phyloP scores from a whole-genome alignment of 106 monocot genomes.

The Alisma plantagoaquatica region DNA sequence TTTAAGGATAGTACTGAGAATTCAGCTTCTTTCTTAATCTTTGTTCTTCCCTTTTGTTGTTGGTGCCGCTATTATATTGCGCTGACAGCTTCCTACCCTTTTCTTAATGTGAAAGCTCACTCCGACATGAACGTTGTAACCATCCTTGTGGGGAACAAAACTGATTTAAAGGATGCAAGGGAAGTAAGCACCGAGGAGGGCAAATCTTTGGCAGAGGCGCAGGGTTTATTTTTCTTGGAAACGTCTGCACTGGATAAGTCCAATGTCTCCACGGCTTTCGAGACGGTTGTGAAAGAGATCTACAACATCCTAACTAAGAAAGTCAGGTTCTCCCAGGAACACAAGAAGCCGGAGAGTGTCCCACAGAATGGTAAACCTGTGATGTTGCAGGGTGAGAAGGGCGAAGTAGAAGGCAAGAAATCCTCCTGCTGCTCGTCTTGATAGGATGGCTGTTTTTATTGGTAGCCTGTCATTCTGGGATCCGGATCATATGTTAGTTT shows the following conservation, averaged over 20 bases:
- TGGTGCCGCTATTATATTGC: background rate
- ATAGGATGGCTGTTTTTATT: too few relatives aligned
- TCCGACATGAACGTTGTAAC: conserved; percentile 24
- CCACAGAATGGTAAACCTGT: conserved; percentile 16
- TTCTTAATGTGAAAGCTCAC: conserved; percentile 8
- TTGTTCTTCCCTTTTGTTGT: too few relatives aligned
- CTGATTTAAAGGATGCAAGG: conserved; percentile 24
- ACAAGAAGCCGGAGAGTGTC: conserved; percentile 13
- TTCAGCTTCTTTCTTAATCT: too few relatives aligned
- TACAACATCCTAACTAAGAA: conserved; percentile 18
- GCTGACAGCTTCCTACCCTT: background rate
- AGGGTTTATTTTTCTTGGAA: conserved; percentile 31
- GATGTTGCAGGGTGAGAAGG: conserved; percentile 6
- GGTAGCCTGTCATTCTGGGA: too few relatives aligned
- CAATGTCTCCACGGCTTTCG: conserved; percentile 14
- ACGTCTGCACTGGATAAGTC: conserved; percentile 19
- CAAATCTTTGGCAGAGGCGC: conserved; percentile 16
- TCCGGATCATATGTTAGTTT: too few relatives aligned
- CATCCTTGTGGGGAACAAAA: conserved; percentile 20
- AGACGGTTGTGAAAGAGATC: conserved; percentile 19
- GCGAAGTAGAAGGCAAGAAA: conserved; percentile 6
- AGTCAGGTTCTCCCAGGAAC: conserved; percentile 16
- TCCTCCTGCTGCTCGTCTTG: too few relatives aligned
- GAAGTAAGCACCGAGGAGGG: conserved; percentile 26
- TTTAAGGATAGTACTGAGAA: too few relatives aligned